These are phyloP conservation scores for Penicillium oxalicum DNA, from an alignment of 2,329 filamentous ascomycete species.

Conservation along the genomic window DNA sequence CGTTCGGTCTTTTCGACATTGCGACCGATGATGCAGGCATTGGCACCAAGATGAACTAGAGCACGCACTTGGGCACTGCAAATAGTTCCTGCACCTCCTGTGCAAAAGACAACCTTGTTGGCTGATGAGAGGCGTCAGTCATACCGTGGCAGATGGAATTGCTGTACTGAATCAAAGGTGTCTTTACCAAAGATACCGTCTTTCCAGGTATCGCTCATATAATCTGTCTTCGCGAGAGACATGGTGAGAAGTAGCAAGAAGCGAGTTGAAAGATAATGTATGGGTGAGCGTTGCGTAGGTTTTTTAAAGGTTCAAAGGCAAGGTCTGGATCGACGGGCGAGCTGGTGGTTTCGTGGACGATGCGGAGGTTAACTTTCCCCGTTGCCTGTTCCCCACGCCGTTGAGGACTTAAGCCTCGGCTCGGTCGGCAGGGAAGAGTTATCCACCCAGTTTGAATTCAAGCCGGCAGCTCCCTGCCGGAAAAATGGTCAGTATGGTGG, in stretches of 20 bases:
- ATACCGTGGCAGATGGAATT: background rate
- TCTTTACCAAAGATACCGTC: conserved; percentile 76
- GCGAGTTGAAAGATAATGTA: background rate
- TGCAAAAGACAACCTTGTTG: conserved; percentile 88
- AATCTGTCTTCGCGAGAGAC: conserved; percentile 65
- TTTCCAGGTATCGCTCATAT: conserved; percentile 76
- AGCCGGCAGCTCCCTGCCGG: background rate
- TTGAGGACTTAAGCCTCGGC: conserved; percentile 14
- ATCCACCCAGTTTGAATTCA: too few species aligned
- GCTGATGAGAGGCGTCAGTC: conserved; percentile 44
- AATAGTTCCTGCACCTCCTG: conserved; percentile 87
- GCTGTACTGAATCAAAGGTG: background rate
- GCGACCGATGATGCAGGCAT: conserved; percentile 90
- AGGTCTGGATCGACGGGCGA: too few species aligned
- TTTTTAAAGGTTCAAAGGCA: too few species aligned
- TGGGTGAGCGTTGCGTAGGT: too few species aligned
- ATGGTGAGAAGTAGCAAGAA: conserved; percentile 40
- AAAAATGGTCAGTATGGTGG: background rate
- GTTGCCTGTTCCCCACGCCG: conserved; percentile 18
- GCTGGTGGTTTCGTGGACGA: background rate
- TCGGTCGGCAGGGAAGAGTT: background rate
- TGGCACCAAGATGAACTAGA: conserved; percentile 81
- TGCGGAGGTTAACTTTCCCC: conserved; percentile 3
- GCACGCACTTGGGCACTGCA: conserved; percentile 92
- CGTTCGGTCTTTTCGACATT: conserved; percentile 81